These are phyloP conservation scores for Trichoderma asperelloides DNA, from an alignment of 495 filamentous ascomycete genomes.

Conservation along the genomic window DNA sequence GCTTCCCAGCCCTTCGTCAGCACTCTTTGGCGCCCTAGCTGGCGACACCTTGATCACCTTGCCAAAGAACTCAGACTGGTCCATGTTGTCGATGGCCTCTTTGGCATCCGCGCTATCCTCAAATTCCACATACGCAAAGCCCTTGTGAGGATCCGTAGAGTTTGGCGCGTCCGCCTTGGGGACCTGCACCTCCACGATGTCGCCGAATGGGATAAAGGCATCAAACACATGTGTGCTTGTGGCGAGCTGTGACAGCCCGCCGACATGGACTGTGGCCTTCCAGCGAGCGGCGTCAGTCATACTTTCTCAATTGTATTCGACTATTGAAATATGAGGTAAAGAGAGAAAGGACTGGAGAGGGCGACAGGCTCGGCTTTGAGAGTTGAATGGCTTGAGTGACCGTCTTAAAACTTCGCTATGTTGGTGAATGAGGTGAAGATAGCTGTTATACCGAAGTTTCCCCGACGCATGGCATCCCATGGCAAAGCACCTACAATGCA, in stretches of 20 bases:
- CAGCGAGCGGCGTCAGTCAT: constrained; percentile 80
- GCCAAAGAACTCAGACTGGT: constrained; percentile 92
- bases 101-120: constrained; percentile 76
- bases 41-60: constrained; percentile 82
- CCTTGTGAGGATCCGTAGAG: constrained; percentile 66
- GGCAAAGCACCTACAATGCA: no score
- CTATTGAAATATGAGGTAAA: not conserved
- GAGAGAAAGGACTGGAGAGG: not conserved
- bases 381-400: not conserved
- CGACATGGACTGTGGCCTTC: constrained; percentile 85
- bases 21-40: constrained; percentile 88
- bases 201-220: constrained; percentile 93
- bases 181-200: constrained; percentile 80
- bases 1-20: constrained; percentile 75
- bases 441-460: not conserved
- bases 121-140: constrained; percentile 96
- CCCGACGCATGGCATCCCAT: not conserved
- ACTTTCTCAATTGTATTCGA: constrained; percentile 15
- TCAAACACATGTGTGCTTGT: constrained; percentile 67
- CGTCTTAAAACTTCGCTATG: not conserved
- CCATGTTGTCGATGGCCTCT: constrained; percentile 99
- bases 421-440: not conserved
- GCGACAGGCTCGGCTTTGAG: not conserved
- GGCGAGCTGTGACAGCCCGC: constrained; percentile 75
- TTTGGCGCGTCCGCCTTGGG: constrained; percentile 72